Base-by-base conservation (phyloP, 164 flowering plant species). In the Chimonanthus praecox region DNA sequence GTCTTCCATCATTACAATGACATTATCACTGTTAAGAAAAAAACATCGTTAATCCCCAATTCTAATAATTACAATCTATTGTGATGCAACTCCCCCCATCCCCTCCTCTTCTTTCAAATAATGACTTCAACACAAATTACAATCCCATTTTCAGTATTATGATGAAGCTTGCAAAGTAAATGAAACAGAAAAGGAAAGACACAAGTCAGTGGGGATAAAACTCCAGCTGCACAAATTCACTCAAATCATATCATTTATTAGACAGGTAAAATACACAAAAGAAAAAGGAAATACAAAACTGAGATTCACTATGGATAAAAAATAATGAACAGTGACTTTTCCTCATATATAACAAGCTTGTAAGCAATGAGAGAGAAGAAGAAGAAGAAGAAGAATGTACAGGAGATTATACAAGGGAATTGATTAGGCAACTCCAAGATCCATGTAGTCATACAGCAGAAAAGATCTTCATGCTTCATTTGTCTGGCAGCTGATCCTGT, bases 361-460 rank as follows among this genome's bases (percentile, higher is more conserved):
- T 9, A 66, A 13, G 45, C 6, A 66, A n/a, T 44, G n/a, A 66
- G 46, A 44, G 46, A 45, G 46, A 66, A 65, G 21, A 13, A 18
- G 44, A 7, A 9, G 44, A 5, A n/a, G 66, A 49, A 0, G 46
- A 33, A 47, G 50, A 74, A 85, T 85, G 86, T 83, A 85, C 88
- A 85, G 74, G 47, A 47, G 18, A 65, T 71, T 83, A 68, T 80
- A 85, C 84, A 83, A 71, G 10, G 43, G 15, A 44, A 6, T 58
- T 51, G 7, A 13, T 16, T 51, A 18, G 7, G 46, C 47, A 6
- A 15, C 18, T 4, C 63, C 49, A 11, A 16, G 11, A 21, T 13
- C 15, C 21, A 43, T 3, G 45, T 16, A 7, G 13, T 44, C 18
- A 33, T 46, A 7, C 11, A 45, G 48, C 63, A 44, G 49, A 50